A percentile compares a stretch with the other conserved stretches of the same genome.
Evolutionary conservation across 2,329 filamentous ascomycete genomes (phyloP).

Genomic region (Thelonectria blattea): DNA sequence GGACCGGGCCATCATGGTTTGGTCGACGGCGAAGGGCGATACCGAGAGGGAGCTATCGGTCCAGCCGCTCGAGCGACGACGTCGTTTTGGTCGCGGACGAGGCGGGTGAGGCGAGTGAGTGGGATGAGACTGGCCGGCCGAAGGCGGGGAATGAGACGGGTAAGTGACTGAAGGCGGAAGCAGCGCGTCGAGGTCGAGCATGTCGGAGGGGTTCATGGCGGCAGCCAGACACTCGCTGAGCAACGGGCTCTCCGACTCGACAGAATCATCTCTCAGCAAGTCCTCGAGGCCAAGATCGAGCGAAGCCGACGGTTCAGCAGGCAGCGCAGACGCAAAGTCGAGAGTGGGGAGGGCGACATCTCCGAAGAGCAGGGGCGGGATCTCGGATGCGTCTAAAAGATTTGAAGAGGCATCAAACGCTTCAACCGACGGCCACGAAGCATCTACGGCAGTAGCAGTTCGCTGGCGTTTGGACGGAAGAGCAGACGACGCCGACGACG

Average conservation of each 20-base stretch:
- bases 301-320: background rate
- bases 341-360: conserved; percentile 12
- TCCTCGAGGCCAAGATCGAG: background rate
- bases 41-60: conserved; percentile 18
- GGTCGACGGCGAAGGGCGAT: conserved; percentile 31
- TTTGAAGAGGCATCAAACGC: conserved; percentile 10
- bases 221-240: conserved; percentile 6
- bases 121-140: conserved; percentile 2
- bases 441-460: background rate
- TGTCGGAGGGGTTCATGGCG: background rate
- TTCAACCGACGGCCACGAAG: background rate
- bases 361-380: conserved; percentile 9
- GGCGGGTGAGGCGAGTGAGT: background rate
- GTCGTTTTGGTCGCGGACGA: conserved; percentile 21
- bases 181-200: background rate
- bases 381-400: conserved; percentile 4
- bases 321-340: conserved; percentile 9
- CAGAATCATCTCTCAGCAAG: background rate
- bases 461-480: conserved; percentile 19
- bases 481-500: background rate
- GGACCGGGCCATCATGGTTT: conserved; percentile 34
- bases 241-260: conserved; percentile 6
- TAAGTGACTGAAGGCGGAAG: conserved; percentile 5
- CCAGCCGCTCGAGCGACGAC: conserved; percentile 25
- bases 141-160: background rate